Base-by-base conservation (phyloP, 1,284 basidiomycete genomes). In the Moesziomyces antarcticus region DNA sequence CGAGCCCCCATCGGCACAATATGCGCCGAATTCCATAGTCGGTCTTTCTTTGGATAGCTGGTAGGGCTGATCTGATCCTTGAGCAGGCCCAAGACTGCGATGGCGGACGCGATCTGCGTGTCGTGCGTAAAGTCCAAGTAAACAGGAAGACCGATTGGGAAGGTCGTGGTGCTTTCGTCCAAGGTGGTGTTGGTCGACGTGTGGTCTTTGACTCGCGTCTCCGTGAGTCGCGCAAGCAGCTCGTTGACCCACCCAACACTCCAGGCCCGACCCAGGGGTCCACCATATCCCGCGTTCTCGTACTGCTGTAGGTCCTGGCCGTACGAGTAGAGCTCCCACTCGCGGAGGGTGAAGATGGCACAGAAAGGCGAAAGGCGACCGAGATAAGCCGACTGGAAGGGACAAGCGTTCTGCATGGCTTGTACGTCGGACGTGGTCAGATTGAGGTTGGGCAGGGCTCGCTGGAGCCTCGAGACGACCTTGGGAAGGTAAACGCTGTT, bases 51-150 rank as follows among this genome's bases (percentile, higher is more conserved):
- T 10, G 54, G 54, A 13, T 47, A 53, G 10, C 27, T 51, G n/a
- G 18, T 37, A 4, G 45, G 40, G 14, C 51, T 27, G 11, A 63
- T 50, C n/a, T 56, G 37, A 40, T 63, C 60, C 25, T 24, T 46
- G 35, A 56, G 60, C 37, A 62, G 49, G 1, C 54, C 60, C 54
- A 63, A 48, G 40, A 56, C 54, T 9, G 60, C 50, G 5, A 63
- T 21, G 13, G 54, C 60, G 9, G 60, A 63, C n/a, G 50, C 50
- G 27, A 63, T 21, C n/a, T 56, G 54, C 1, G 54, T 53, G 41
- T 63, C 54, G 50, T 63, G 60, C 2, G 60, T 56, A 44, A 63
- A 63, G 53, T 63, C 60, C 40, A 63, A 49, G 22, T 63, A 63
- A 21, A 63, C 44, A 1, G 54, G 49, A 37, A 56, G 50, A 1